Percentiles rank a stretch among this genome's conserved stretches.
These are phyloP conservation scores for Begonia peltatifolia DNA, from an alignment of 306 rosid genomes.

Conservation along the genomic window DNA sequence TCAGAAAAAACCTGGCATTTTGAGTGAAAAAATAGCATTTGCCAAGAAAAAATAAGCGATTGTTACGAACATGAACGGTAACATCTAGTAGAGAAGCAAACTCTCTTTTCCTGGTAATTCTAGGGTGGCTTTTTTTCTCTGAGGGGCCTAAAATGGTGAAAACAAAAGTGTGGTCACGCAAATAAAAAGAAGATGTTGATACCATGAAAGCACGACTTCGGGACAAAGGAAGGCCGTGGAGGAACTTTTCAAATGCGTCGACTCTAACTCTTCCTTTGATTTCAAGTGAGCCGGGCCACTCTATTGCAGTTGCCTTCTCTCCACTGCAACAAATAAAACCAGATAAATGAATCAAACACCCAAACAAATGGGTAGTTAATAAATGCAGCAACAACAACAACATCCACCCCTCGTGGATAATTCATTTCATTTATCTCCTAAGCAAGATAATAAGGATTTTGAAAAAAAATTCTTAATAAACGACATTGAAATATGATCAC, in stretches of 20 bases:
- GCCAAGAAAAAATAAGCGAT: not conserved
- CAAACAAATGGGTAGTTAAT: not conserved
- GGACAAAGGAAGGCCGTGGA: constrained; percentile 65
- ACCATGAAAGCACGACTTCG: constrained; percentile 92
- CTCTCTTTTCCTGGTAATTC: not conserved
- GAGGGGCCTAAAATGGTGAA: not conserved
- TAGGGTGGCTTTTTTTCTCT: not conserved
- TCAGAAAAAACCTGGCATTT: too few species aligned
- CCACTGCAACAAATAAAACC: constrained; percentile 42
- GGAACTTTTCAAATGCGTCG: constrained; percentile 70
- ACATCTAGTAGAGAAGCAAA: not conserved
- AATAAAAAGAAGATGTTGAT: constrained; percentile 31
- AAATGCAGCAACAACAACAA: not conserved
- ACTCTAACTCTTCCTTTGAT: constrained; percentile 87
- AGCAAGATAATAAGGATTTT: too few species aligned
- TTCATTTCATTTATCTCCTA: too few species aligned
- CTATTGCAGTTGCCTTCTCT: constrained; percentile 52
- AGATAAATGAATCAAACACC: constrained; percentile 6
- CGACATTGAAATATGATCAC: too few species aligned
- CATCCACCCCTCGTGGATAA: not conserved
- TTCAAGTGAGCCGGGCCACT: constrained; percentile 68
- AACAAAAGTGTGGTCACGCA: constrained; percentile 16
- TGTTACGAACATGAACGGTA: not conserved
- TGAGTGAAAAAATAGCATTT: too few species aligned
- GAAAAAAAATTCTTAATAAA: too few species aligned